Percentiles rank a stretch among this genome's conserved stretches.
Conservation (phyloP, 208 protist genomes). For the Leishmania braziliensis region DNA sequence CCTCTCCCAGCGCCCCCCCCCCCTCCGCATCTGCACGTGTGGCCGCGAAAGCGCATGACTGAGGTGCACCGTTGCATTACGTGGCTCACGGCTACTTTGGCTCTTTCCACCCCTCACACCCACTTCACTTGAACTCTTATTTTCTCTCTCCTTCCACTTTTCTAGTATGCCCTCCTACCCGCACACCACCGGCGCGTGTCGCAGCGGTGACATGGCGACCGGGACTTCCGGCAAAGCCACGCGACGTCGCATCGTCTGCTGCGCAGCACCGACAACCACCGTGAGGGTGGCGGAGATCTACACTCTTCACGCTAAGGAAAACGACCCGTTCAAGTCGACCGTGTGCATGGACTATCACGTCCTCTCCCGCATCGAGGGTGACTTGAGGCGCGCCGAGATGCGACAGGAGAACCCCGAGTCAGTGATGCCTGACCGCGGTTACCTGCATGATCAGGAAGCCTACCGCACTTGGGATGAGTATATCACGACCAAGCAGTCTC, state of each 20-base stretch:
- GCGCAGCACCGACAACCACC: constrained; percentile 9
- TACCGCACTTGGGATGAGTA: constrained; percentile 25
- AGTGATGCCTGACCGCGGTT: constrained; percentile 34
- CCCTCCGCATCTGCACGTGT: no score
- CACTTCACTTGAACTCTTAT: neutral
- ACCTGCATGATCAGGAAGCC: constrained; percentile 20
- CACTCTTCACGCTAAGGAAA: neutral
- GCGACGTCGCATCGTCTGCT: constrained; percentile 21
- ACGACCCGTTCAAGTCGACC: constrained; percentile 28
- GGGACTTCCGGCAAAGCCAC: neutral
- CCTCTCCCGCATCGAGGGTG: constrained; percentile 45
- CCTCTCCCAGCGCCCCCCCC: no score
- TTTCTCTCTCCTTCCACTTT: neutral
- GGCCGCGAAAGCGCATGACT: no score
- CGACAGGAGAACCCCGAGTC: constrained; percentile 39
- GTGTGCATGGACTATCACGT: constrained; percentile 65
- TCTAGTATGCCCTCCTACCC: neutral
- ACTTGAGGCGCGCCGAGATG: constrained; percentile 34
- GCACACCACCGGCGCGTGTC: neutral
- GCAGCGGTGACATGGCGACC: neutral
- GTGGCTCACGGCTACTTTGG: neutral
- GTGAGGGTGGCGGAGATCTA: constrained; percentile 13
- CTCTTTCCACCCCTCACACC: neutral
- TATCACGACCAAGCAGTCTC: constrained; percentile 6
- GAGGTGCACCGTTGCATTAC: neutral